phyloP scores from a whole-genome alignment of 805 yeast genomes.

The Candida sphagnicola region DNA sequence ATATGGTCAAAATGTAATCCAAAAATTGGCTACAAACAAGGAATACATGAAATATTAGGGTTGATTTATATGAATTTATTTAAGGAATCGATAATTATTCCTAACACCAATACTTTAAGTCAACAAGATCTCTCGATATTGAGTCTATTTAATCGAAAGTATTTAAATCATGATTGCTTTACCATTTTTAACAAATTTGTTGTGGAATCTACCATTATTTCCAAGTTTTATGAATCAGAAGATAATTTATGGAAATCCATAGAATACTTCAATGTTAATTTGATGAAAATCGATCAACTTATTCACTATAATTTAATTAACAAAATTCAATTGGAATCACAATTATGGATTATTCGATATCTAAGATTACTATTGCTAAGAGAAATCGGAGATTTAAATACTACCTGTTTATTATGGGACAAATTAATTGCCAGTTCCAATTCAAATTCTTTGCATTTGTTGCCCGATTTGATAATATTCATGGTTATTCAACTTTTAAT shows the following conservation, averaged over 20 bases:
- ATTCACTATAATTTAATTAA: conserved; percentile 42
- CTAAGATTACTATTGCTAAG: conserved; percentile 43
- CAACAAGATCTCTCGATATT: conserved; percentile 31
- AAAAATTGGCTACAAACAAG: conserved; percentile 49
- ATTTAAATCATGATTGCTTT: conserved; percentile 41
- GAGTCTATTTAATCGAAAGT: conserved; percentile 34
- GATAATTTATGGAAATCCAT: conserved; percentile 40
- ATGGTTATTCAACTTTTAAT: conserved; percentile 41
- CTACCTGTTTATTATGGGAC: conserved; percentile 45
- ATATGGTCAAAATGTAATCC: conserved; percentile 49
- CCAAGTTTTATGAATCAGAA: conserved; percentile 37
- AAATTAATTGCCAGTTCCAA: conserved; percentile 31
- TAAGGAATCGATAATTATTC: conserved; percentile 30
- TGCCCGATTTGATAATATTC: conserved; percentile 38
- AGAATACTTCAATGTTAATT: conserved; percentile 43
- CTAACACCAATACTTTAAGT: conserved; percentile 21
- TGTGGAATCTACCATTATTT: conserved; percentile 36
- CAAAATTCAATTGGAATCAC: conserved; percentile 44
- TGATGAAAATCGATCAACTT: conserved; percentile 48
- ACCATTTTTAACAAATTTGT: conserved; percentile 40
- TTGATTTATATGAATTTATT: conserved; percentile 39
- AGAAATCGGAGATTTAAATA: conserved; percentile 41
- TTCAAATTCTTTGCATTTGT: conserved; percentile 7
- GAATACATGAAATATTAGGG: conserved; percentile 52
- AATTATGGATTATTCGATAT: conserved; percentile 54